Conservation (phyloP, 2,329 filamentous ascomycete genomes). For the Mollisiaceae sp. region DNA sequence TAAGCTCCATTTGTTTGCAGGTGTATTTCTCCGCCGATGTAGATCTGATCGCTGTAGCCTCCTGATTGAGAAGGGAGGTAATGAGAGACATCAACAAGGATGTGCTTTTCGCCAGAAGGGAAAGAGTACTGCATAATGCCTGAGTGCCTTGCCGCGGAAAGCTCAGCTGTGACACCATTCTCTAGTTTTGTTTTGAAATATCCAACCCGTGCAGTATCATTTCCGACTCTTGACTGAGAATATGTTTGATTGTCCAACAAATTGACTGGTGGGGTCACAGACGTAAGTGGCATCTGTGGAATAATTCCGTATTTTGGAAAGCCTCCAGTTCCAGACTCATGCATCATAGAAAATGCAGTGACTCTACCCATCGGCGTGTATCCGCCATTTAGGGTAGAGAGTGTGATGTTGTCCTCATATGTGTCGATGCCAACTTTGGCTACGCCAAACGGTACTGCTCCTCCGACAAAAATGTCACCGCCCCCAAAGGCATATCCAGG, state of each 20-base stretch:
- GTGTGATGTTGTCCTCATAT: conserved; percentile 33
- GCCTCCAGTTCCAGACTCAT: conserved; percentile 51
- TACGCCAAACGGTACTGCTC: conserved; percentile 25
- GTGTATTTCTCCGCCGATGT: conserved; percentile 50
- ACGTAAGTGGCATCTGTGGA: conserved; percentile 52
- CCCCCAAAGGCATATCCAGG: conserved; percentile 30
- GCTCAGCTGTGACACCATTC: conserved; percentile 54
- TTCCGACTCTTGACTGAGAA: conserved; percentile 45
- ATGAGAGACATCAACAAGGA: conserved; percentile 56
- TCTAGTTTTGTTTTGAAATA: conserved; percentile 57
- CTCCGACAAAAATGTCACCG: conserved; percentile 27
- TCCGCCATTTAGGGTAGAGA: conserved; percentile 23
- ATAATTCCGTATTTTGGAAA: conserved; percentile 63
- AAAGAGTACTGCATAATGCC: conserved; percentile 60
- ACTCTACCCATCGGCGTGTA: conserved; percentile 51
- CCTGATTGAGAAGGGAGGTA: conserved; percentile 50
- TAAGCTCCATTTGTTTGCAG: conserved; percentile 49
- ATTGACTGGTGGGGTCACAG: conserved; percentile 42
- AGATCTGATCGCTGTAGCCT: conserved; percentile 50
- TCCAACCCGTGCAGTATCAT: conserved; percentile 55
- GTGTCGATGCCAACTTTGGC: conserved; percentile 36
- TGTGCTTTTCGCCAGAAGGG: conserved; percentile 43
- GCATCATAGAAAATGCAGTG: conserved; percentile 57
- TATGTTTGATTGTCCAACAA: conserved; percentile 54
- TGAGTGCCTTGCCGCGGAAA: conserved; percentile 54